These are phyloP conservation scores for Fraxinus americana DNA, from an alignment of 257 asterid genomes.

Conservation along the genomic window DNA sequence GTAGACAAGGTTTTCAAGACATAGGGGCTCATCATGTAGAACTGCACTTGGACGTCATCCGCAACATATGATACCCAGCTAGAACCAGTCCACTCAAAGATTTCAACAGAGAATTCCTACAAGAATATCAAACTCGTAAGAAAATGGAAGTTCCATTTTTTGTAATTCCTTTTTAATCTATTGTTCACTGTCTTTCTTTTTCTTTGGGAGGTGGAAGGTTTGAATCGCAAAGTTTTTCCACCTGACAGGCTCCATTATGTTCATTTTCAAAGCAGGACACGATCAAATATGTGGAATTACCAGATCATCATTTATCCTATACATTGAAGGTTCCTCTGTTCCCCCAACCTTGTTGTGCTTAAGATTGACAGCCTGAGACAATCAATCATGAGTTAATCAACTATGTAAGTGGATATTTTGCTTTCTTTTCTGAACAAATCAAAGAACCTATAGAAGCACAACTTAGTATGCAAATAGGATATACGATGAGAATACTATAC, in stretches of 20 bases:
- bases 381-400: slow-evolving; percentile 19
- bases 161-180: not conserved
- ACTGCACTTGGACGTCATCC: slow-evolving; percentile 82
- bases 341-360: slow-evolving; percentile 78
- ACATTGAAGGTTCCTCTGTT: slow-evolving; percentile 68
- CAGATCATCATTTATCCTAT: slow-evolving; percentile 84
- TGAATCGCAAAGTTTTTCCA: not conserved
- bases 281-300: slow-evolving; percentile 35
- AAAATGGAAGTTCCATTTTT: not conserved
- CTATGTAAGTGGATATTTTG: not conserved
- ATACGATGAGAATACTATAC: not conserved
- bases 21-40: slow-evolving; percentile 94
- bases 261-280: not conserved
- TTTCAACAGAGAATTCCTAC: slow-evolving; percentile 75
- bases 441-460: not conserved
- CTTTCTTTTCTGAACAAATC: too few relatives aligned
- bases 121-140: slow-evolving; percentile 24
- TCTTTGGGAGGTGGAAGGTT: not conserved
- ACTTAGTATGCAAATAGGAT: slow-evolving; percentile 8
- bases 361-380: slow-evolving; percentile 63
- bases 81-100: slow-evolving; percentile 76
- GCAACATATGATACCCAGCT: slow-evolving; percentile 83
- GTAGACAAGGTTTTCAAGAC: slow-evolving; percentile 83
- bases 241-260: not conserved
- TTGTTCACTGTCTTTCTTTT: slow-evolving; percentile 14